phyloP scores from a whole-genome alignment of 2,329 filamentous ascomycete species.

The Chalaropsis thielavioides region DNA sequence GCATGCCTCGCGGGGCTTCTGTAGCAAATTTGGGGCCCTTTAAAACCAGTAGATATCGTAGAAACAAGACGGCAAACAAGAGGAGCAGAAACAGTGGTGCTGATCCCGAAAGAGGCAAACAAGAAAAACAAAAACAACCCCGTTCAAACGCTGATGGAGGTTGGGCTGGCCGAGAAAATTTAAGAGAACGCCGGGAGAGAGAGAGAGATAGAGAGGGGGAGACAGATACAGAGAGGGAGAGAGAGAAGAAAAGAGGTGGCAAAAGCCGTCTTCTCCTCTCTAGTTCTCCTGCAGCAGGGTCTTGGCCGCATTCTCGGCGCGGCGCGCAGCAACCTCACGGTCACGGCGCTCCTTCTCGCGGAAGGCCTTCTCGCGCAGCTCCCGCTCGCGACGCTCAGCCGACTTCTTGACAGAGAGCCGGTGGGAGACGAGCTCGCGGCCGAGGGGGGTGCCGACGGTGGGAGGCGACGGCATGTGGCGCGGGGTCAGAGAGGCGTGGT shows the following conservation, averaged over 20 bases:
- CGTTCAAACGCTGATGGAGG: not conserved
- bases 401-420: slow-evolving; percentile 4
- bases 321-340: slow-evolving; percentile 9
- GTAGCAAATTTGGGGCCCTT: not conserved
- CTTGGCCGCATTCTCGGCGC: slow-evolving; percentile 6
- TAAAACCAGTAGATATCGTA: not conserved
- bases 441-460: not conserved
- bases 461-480: slow-evolving; percentile 1
- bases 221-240: not conserved
- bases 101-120: not conserved
- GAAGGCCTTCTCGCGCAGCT: slow-evolving; percentile 8
- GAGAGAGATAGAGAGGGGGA: not conserved
- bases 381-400: slow-evolving; percentile 6
- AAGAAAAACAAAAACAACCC: not conserved
- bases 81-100: not conserved
- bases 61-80: not conserved
- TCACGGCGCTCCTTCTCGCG: slow-evolving; percentile 9
- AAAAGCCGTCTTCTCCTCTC: not conserved
- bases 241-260: not conserved
- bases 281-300: not conserved
- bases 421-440: not conserved
- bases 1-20: not conserved
- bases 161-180: not conserved
- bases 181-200: not conserved
- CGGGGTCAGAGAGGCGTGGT: slow-evolving; percentile 11